These are phyloP conservation scores for Tuber melanosporum DNA, from an alignment of 495 filamentous ascomycete genomes.

Conservation along the genomic window DNA sequence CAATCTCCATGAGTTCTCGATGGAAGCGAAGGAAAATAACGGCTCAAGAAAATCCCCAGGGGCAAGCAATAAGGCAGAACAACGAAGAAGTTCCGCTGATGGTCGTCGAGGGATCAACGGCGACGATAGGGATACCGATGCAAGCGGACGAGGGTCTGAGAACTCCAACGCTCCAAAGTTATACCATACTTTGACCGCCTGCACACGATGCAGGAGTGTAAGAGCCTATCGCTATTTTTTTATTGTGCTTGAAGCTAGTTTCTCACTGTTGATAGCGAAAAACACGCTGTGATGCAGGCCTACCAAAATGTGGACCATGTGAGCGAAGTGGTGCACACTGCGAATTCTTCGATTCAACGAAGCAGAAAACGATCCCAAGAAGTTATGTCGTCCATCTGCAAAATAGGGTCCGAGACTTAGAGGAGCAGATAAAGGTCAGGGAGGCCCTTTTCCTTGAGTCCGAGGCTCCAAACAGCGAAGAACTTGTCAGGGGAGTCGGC, in stretches of 20 bases:
- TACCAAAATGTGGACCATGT: slow-evolving; percentile 87
- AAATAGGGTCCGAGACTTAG: slow-evolving; percentile 68
- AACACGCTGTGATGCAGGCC: slow-evolving; percentile 83
- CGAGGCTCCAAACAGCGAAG: slow-evolving; percentile 63
- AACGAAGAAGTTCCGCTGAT: slow-evolving; percentile 20
- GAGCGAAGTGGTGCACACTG: slow-evolving; percentile 80
- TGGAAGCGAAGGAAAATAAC: slow-evolving; percentile 41
- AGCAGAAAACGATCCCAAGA: slow-evolving; percentile 67
- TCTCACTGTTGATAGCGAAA: slow-evolving; percentile 59
- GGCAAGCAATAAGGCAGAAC: slow-evolving; percentile 15
- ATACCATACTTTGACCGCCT: slow-evolving; percentile 80
- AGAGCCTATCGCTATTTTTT: slow-evolving; percentile 40
- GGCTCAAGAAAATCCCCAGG: slow-evolving; percentile 34
- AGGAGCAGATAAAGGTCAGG: slow-evolving; percentile 60
- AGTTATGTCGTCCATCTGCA: slow-evolving; percentile 84
- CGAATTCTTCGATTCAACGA: slow-evolving; percentile 86
- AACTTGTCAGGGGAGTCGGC: slow-evolving; percentile 74
- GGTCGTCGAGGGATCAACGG: slow-evolving; percentile 15
- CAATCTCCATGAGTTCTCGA: slow-evolving; percentile 41
- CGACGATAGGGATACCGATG: slow-evolving; percentile 13
- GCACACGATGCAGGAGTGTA: slow-evolving; percentile 78
- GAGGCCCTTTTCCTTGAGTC: slow-evolving; percentile 56
- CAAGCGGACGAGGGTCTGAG: slow-evolving; percentile 21
- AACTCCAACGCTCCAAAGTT: slow-evolving; percentile 51
- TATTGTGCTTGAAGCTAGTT: slow-evolving; percentile 14